Evolutionary conservation across 2,329 filamentous ascomycete species (phyloP), one percentile per base, ranked within the genome.

Genomic region (Talaromyces sp.): DNA sequence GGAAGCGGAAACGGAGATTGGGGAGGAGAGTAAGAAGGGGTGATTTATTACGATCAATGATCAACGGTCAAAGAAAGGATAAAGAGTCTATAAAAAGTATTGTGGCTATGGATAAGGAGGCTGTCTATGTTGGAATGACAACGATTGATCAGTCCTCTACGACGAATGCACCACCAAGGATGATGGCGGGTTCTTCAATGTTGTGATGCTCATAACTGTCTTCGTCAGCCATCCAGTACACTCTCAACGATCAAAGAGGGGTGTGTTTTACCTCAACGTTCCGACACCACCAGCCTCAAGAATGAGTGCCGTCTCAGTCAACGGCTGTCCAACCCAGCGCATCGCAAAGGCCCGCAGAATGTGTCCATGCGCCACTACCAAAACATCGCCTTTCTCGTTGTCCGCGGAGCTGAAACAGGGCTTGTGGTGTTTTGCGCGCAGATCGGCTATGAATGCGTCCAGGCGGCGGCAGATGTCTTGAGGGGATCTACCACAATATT

Each of bases 261-360:
- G 6, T n/a, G 8, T 10, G 56, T 8, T 1, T 73, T 72, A 90
- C 88, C 90, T 94, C 70, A 96, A 75, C 2, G 90, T 91, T 0
- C 90, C 91, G 1, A 95, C 88, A 69, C 91, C 92, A n/a, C 92
- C 92, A 6, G 92, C 90, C 76, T 97, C 93, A n/a, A 97, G 80
- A 67, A 97, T 82, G 74, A 97, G 87, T 6, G 88, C 86, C 45
- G 92, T 92, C 59, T 92, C 88, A 63, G 87, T 85, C 65, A 97
- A 81, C 13, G 86, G 82, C 79, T 90, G 90, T 0, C 87, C 87
- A 0, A 88, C 85, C 93, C 93, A 97, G 37, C 93, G 84, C 82
- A 94, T 91, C 7, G 93, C 93, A 75, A 97, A 92, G 0, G 92
- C 91, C 16, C 93, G 84, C 62, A 97, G 80, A 64, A 97, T 94